Conservation (phyloP, 1,284 basidiomycete species). For the Apiotrichum veenhuisii region DNA sequence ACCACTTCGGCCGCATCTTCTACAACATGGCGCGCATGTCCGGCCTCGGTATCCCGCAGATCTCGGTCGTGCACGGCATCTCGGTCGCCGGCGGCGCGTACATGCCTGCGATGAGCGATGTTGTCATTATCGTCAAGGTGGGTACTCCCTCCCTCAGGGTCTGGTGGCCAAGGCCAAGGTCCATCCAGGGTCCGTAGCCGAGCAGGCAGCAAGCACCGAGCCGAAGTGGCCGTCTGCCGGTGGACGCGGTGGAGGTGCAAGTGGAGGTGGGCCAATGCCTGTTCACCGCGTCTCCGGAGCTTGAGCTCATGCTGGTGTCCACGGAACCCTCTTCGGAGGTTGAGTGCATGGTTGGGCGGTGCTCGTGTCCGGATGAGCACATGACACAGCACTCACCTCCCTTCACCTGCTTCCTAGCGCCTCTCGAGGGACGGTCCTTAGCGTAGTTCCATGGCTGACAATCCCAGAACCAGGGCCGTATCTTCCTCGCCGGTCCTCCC, state of each 20-base stretch:
- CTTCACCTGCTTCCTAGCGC: too few relatives aligned
- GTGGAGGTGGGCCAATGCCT: neutral
- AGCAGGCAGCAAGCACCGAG: slow-evolving; percentile 18
- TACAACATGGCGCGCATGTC: slow-evolving; percentile 91
- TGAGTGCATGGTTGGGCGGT: too few relatives aligned
- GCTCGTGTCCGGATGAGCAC: too few relatives aligned
- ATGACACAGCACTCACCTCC: too few relatives aligned
- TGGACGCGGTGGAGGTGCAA: too few relatives aligned
- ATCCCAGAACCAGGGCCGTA: slow-evolving; percentile 71
- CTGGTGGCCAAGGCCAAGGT: too few relatives aligned
- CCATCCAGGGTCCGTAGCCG: too few relatives aligned
- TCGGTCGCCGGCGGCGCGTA: slow-evolving; percentile 76
- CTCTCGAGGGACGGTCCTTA: too few relatives aligned
- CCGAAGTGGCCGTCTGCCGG: neutral
- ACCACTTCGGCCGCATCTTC: slow-evolving; percentile 94
- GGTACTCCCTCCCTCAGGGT: too few relatives aligned
- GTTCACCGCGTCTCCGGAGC: too few relatives aligned
- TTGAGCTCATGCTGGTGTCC: too few relatives aligned
- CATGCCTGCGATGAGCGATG: slow-evolving; percentile 94
- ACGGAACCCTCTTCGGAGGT: too few relatives aligned
- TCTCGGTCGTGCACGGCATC: slow-evolving; percentile 90
- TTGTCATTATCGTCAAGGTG: slow-evolving; percentile 78
- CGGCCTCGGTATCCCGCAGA: slow-evolving; percentile 82
- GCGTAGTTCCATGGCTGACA: neutral
- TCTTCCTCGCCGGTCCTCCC: slow-evolving; percentile 94